Percentiles rank a stretch among this genome's conserved stretches.
Conservation (phyloP, 805 yeast species). For the Suhomyces sp. region DNA sequence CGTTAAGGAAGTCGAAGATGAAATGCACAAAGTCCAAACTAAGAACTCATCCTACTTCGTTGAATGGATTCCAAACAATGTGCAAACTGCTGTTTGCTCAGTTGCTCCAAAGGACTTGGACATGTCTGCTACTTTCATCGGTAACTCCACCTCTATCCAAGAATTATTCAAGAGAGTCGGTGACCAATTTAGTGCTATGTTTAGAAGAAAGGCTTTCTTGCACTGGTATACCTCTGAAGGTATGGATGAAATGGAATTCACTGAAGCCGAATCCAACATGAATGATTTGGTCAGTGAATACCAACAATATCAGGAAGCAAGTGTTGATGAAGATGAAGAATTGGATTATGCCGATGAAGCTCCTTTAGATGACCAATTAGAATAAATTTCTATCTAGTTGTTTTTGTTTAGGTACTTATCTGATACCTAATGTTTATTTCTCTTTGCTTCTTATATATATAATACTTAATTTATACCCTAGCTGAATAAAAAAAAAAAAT, state of each 20-base stretch:
- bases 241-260: constrained; percentile 93
- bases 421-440: constrained; percentile 5
- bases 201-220: constrained; percentile 89
- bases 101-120: constrained; percentile 84
- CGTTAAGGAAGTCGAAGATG: constrained; percentile 91
- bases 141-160: constrained; percentile 90
- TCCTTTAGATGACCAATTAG: constrained; percentile 53
- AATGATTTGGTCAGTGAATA: constrained; percentile 82
- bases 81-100: constrained; percentile 89
- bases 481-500: background rate
- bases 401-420: background rate
- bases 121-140: constrained; percentile 90
- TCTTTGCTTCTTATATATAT: constrained; percentile 12
- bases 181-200: constrained; percentile 88
- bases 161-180: constrained; percentile 88
- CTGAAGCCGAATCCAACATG: constrained; percentile 92
- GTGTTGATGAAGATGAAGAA: constrained; percentile 73
- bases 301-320: constrained; percentile 88
- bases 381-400: constrained; percentile 18
- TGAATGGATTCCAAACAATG: constrained; percentile 95
- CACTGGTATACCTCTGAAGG: constrained; percentile 97
- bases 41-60: constrained; percentile 82
- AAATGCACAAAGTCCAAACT: constrained; percentile 79
- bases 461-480: constrained; percentile 9
- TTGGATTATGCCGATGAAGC: constrained; percentile 66